Conservation (phyloP, 768 basidiomycete species). For the Kwoniella heveanensis region DNA sequence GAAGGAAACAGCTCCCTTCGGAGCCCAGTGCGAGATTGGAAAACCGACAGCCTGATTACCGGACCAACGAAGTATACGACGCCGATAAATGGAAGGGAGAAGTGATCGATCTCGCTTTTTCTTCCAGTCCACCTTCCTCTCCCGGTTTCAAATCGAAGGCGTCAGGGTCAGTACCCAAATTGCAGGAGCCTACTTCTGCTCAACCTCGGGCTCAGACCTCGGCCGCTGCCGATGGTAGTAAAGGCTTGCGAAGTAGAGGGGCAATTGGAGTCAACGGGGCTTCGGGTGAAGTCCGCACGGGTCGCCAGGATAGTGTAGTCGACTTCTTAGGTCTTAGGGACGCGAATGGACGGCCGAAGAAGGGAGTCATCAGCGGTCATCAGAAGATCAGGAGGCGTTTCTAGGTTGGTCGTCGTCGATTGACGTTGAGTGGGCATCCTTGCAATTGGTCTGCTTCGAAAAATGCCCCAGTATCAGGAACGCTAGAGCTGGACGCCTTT, state of each 20-base stretch:
- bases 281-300: neutral
- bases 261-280: neutral
- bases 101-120: constrained; percentile 16
- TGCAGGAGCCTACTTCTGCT: neutral
- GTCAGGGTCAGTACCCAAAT: neutral
- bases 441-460: too few species aligned
- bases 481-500: too few species aligned
- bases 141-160: neutral
- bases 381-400: constrained; percentile 27
- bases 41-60: neutral
- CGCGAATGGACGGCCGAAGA: constrained; percentile 34
- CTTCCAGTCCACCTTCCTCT: constrained; percentile 8
- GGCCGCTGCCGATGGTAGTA: neutral
- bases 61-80: neutral
- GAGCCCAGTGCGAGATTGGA: neutral
- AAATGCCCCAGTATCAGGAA: too few species aligned
- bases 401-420: neutral
- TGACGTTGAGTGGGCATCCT: too few species aligned
- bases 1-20: constrained; percentile 16
- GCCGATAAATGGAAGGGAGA: constrained; percentile 3
- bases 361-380: constrained; percentile 30
- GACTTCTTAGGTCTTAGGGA: constrained; percentile 32
- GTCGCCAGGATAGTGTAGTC: constrained; percentile 18
- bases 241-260: too few species aligned
- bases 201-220: neutral